Evolutionary conservation across 2,329 filamentous ascomycete genomes (phyloP).

Genomic region (Pseudocercospora fuligena): DNA sequence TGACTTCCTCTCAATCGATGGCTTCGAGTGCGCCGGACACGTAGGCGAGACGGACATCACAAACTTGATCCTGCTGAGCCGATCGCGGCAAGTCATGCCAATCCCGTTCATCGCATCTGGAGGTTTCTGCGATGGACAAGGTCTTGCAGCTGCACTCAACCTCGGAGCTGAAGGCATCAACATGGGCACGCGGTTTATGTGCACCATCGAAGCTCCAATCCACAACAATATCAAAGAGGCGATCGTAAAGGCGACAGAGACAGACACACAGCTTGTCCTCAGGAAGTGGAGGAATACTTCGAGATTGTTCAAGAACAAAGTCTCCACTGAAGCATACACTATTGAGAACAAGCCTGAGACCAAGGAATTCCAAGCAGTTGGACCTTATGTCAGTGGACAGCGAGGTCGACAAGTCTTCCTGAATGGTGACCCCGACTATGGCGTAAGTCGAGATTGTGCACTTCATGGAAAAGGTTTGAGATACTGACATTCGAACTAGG

Average conservation of each 20-base stretch:
- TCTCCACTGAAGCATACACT: constrained; percentile 77
- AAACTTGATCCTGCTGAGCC: constrained; percentile 84
- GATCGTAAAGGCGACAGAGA: constrained; percentile 87
- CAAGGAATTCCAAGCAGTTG: constrained; percentile 88
- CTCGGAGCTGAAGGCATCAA: constrained; percentile 94
- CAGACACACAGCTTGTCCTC: constrained; percentile 86
- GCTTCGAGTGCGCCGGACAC: constrained; percentile 94
- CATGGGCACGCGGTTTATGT: constrained; percentile 99
- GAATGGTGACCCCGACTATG: constrained; percentile 87
- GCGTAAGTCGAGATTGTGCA: constrained; percentile 65
- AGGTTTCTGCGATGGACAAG: constrained; percentile 92
- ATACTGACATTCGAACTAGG: constrained; percentile 55
- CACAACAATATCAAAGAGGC: constrained; percentile 92
- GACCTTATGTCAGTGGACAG: constrained; percentile 85
- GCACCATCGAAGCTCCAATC: constrained; percentile 89
- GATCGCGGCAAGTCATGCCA: constrained; percentile 79
- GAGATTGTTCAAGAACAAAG: constrained; percentile 87
- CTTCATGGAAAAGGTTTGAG: constrained; percentile 13
- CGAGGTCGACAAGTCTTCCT: constrained; percentile 88
- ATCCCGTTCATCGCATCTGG: constrained; percentile 95
- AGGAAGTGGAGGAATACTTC: constrained; percentile 92
- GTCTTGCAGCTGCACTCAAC: constrained; percentile 85
- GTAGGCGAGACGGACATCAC: constrained; percentile 87
- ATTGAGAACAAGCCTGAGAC: constrained; percentile 81
- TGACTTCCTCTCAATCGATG: constrained; percentile 95